These are phyloP conservation scores for Alternaria panax DNA, from an alignment of 2,329 filamentous ascomycete genomes.

Conservation along the genomic window DNA sequence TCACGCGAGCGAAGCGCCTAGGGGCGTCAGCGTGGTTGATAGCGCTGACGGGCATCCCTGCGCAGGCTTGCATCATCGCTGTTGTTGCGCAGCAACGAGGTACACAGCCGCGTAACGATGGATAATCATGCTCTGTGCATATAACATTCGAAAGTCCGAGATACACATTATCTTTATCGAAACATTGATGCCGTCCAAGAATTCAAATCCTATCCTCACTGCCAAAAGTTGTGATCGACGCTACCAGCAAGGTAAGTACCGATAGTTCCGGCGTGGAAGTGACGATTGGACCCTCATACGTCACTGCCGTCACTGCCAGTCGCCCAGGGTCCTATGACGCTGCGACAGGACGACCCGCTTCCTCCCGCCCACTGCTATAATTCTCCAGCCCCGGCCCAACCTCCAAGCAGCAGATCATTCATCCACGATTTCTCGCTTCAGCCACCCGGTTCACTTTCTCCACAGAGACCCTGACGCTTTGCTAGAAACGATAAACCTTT, in stretches of 20 bases:
- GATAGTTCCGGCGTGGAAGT: conserved; percentile 15
- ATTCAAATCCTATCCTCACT: background rate
- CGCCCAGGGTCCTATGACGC: conserved; percentile 35
- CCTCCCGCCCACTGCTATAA: conserved; percentile 30
- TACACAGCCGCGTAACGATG: conserved; percentile 21
- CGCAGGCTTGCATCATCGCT: conserved; percentile 19
- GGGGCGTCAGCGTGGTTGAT: conserved; percentile 7
- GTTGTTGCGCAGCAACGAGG: conserved; percentile 25
- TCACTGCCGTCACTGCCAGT: conserved; percentile 11
- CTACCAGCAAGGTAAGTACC: conserved; percentile 14
- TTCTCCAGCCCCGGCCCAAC: conserved; percentile 11
- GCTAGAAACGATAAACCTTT: conserved; percentile 8
- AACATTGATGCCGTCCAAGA: background rate
- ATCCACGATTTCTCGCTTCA: conserved; percentile 7
- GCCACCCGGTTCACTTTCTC: conserved; percentile 4
- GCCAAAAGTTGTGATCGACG: conserved; percentile 18
- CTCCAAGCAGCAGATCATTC: conserved; percentile 6
- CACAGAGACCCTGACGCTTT: conserved; percentile 21
- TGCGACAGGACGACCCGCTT: conserved; percentile 22
- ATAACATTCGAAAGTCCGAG: background rate
- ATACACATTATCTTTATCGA: background rate
- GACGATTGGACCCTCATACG: conserved; percentile 15
- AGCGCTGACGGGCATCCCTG: conserved; percentile 16
- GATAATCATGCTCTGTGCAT: background rate
- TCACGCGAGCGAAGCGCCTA: conserved; percentile 14